Percentiles rank a stretch among this genome's conserved stretches.
Conservation (phyloP, 192 early-diverging fungal species). For the Entomortierella beljakovae region DNA sequence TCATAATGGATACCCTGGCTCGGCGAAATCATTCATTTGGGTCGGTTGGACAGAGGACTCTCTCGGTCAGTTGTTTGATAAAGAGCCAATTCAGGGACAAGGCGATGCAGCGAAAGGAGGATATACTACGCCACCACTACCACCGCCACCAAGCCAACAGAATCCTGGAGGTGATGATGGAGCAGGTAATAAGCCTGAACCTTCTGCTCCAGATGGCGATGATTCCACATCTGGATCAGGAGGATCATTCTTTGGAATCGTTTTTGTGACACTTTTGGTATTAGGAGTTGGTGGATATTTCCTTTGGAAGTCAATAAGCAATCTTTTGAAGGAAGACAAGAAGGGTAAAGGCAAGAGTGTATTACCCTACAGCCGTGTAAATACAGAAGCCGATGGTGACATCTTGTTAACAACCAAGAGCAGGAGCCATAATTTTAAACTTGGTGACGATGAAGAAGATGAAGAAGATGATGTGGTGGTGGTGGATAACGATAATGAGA, state of each 20-base stretch:
- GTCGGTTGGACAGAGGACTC: conserved; percentile 50
- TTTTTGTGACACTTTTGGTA: conserved; percentile 6
- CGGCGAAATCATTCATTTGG: conserved; percentile 33
- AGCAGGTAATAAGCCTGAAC: background rate
- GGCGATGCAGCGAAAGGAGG: conserved; percentile 19
- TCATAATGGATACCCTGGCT: conserved; percentile 23
- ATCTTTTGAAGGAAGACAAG: conserved; percentile 3
- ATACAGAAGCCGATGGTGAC: conserved; percentile 10
- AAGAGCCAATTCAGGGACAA: conserved; percentile 25
- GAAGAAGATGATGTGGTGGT: conserved; percentile 8
- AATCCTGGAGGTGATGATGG: background rate
- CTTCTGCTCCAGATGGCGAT: background rate
- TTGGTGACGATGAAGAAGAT: conserved; percentile 28
- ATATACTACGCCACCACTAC: background rate
- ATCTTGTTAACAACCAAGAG: conserved; percentile 25
- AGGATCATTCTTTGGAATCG: conserved; percentile 38
- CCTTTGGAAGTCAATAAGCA: conserved; percentile 32
- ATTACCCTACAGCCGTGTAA: conserved; percentile 27
- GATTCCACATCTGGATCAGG: background rate
- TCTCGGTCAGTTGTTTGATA: conserved; percentile 2
- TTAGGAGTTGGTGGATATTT: conserved; percentile 30
- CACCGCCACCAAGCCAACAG: conserved; percentile 1
- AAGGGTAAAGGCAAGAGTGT: conserved; percentile 21
- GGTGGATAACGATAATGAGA: conserved; percentile 6
- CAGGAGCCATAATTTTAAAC: conserved; percentile 21